Base-by-base conservation (phyloP, 1,139 yeast genomes). In the Protomyces gravidus region DNA sequence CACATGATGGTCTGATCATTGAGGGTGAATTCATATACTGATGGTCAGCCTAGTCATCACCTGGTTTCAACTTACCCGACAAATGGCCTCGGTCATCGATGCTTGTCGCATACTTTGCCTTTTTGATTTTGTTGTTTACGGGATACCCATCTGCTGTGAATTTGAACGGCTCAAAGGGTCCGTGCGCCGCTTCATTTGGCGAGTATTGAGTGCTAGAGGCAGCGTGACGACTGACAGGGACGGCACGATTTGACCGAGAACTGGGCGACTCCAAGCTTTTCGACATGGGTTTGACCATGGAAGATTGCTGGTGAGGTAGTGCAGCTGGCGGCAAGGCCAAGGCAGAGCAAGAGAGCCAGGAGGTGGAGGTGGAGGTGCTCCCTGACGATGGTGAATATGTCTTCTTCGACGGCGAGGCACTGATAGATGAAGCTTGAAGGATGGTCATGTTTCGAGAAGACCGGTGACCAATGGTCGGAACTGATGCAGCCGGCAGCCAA, bases 1-100 rank as follows among this genome's bases (percentile, higher is more conserved):
- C 97, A 89, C 63, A 89, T 83, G 62, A 90, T 80, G 82, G 89
- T 81, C 61, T 75, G 77, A 70, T 71, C 80, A 66, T 84, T 84
- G 62, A 87, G 70, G 67, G 73, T 76, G 72, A 84, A 87, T 70
- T 87, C 94, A 68, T 77, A 86, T 4, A 86, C 95, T 59, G 23
- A 23, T 46, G 55, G 27, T 30, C n/a, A 30, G 36, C n/a, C 36
- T 30, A 13, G 36, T 30, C 9, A 11, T 28, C 11, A 11, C 9
- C 11, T 28, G 9, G n/a, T 4, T 11, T 6, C 5, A 13, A 13
- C 65, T 17, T 50, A 64, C 66, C 67, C 0, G 90, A 83, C 51
- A 86, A 73, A 69, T 77, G 85, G 69, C 82, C 81, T 62, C 94
- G 77, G 32, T 79, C 81, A 64, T 88, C 94, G 33, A 85, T 82